phyloP scores from a whole-genome alignment of 73 alveolate species.

The Paramecium pentaurelia region DNA sequence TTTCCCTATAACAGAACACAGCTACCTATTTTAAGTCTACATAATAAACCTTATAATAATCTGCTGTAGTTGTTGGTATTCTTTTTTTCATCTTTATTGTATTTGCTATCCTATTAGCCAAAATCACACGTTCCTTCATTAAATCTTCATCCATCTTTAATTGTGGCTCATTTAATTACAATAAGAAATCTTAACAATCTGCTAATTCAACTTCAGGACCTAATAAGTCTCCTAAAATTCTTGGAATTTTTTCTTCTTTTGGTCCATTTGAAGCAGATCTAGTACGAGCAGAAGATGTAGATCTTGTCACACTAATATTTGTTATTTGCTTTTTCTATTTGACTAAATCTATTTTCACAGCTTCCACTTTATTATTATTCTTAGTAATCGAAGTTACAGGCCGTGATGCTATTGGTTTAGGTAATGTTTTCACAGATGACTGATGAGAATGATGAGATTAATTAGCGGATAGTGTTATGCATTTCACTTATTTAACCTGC shows the following conservation, averaged over 20 bases:
- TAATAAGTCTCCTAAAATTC: background rate
- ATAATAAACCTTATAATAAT: slow-evolving; percentile 51
- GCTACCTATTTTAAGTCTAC: slow-evolving; percentile 37
- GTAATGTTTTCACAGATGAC: background rate
- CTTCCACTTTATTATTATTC: background rate
- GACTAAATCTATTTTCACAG: background rate
- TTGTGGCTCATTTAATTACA: background rate
- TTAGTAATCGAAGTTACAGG: background rate
- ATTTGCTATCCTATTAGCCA: slow-evolving; percentile 43
- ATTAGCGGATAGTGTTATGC: background rate
- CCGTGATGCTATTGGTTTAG: background rate
- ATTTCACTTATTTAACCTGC: slow-evolving; percentile 19
- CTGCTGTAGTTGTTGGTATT: slow-evolving; percentile 59
- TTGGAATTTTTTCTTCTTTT: background rate
- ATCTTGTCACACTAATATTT: background rate
- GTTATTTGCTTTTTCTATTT: background rate
- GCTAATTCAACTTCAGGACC: slow-evolving; percentile 17
- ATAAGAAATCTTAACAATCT: slow-evolving; percentile 31
- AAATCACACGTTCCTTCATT: slow-evolving; percentile 44
- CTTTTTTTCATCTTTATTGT: slow-evolving; percentile 52
- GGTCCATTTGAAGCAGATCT: background rate
- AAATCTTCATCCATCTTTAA: slow-evolving; percentile 42
- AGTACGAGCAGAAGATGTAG: background rate
- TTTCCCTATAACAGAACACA: slow-evolving; percentile 80
- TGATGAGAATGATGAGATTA: background rate